Evolutionary conservation across 177 flowering plant genomes (phyloP), one percentile per base, ranked within the genome.

Genomic region (Tripterygium wilfordii): DNA sequence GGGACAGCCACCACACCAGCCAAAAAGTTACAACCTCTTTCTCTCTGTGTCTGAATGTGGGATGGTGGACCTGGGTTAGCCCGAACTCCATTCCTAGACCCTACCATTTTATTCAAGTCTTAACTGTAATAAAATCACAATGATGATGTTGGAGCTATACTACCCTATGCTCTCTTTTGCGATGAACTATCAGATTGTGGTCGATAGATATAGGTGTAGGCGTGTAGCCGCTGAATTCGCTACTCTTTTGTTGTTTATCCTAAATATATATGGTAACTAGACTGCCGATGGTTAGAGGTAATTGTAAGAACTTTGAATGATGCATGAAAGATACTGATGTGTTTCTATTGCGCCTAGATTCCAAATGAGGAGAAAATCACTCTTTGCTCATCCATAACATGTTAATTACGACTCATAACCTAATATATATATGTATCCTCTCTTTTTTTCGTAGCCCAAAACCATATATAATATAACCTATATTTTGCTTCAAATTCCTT

Each of bases 91-190:
- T 52, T 51, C 58, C 57, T 32, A 30, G 50, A 56, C 62, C 65
- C 62, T 51, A 55, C 65, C 65, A 65, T 54, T 60, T 53, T 13
- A 24, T 25, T 45, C 13, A 46, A 49, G 12, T 49, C 38, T 45
- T 18, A 38, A 49, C 43, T 36, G 27, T 22, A 46, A 51, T 54
- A 14, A 20, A 45, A 50, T 40, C 36, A 10, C 9, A 40, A 53
- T 54, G 46, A 58, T 58, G 45, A 53, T 58, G 51, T 18, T 44
- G 51, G 35, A 24, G 23, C 45, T 42, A 42, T 20, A 17, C 29
- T n/a, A n/a, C n/a, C n/a, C n/a, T n/a, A 23, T 23, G 29, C 29
- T 23, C 29, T 23, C 5, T 14, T 1, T 2, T 10, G 38, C n/a
- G 15, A 10, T 10, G 38, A 15, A 3, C 38, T 35, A 35, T 4